Base-by-base conservation (phyloP, 2,329 filamentous ascomycete species). In the Salinomyces thailandicus region DNA sequence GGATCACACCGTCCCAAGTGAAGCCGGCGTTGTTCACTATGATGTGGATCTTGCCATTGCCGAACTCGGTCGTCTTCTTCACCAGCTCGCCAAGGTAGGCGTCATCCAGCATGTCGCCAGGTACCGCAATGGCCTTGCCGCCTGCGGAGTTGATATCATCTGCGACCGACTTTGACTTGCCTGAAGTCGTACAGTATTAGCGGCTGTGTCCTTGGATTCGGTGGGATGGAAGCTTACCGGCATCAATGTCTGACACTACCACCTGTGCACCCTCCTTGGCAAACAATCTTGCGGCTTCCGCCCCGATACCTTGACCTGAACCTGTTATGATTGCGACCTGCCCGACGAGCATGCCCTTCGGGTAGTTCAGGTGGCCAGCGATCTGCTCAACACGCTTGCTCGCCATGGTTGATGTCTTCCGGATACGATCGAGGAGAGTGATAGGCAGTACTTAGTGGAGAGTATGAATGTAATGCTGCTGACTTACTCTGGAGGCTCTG, bases 11-110 rank as follows among this genome's bases (percentile, higher is more conserved):
- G 59, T 94, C 86, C 84, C 85, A 93, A 1, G 86, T 93, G 63
- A 85, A 93, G 28, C 85, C 85, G 1, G 85, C 86, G 58, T 93
- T 93, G 63, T 93, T 93, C 41, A 93, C 82, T 38, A 93, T 80
- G 57, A 91, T 81, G 60, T 93, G 81, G 44, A 94, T 86, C 68
- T 93, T 93, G 53, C 85, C 85, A 46, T 72, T 67, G 40, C 86
- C 86, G 55, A 93, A 93, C 32, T 79, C 79, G 1, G 83, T 85
- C 0, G 85, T 72, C 53, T 77, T 75, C 55, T 77, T 68, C 17
- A 93, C 76, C n/a, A 93, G 72, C 7, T 69, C 64, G 42, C 75
- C 69, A 55, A 87, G 71, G 61, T 91, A 89, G 14, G 68, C 63
- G 31, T 75, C 67, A 55, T 84, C 72, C 15, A 85, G 71, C 55